Percentiles rank a stretch among this genome's conserved stretches.
These are phyloP conservation scores for Rubroboletus pulcherrimus DNA, from an alignment of 768 basidiomycete genomes.

Conservation along the genomic window DNA sequence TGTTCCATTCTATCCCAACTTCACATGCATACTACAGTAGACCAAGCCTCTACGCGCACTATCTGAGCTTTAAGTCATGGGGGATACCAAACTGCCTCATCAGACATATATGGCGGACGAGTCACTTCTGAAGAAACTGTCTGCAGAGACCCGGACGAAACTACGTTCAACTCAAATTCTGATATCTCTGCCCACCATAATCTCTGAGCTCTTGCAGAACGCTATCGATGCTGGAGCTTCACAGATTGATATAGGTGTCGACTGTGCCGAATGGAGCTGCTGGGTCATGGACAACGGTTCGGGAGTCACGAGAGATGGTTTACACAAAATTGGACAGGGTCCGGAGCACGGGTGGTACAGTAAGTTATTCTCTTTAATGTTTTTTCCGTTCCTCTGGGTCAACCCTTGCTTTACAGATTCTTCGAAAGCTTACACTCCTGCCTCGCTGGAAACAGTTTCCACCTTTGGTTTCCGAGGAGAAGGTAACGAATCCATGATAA, in stretches of 20 bases:
- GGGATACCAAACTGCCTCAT: not conserved
- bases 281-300: constrained; percentile 84
- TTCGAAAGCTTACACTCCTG: constrained; percentile 61
- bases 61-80: not conserved
- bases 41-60: not conserved
- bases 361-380: constrained; percentile 36
- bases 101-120: constrained; percentile 17
- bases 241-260: constrained; percentile 66
- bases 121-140: constrained; percentile 39
- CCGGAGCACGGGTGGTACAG: constrained; percentile 62
- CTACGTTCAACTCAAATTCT: constrained; percentile 83
- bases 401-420: constrained; percentile 45
- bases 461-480: constrained; percentile 94
- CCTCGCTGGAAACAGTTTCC: constrained; percentile 46
- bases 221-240: constrained; percentile 76
- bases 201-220: constrained; percentile 88
- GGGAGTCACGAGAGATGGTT: constrained; percentile 64
- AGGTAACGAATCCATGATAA: constrained; percentile 46
- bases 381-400: not conserved
- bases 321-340: constrained; percentile 51
- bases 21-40: not conserved
- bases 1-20: not conserved
- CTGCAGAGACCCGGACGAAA: constrained; percentile 58
- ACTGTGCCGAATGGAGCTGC: constrained; percentile 75
- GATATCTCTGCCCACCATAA: constrained; percentile 73